Percentiles rank a stretch among this genome's conserved stretches.
These are phyloP conservation scores for Pleurotus ostreatus DNA, from an alignment of 768 basidiomycete genomes.

Conservation along the genomic window DNA sequence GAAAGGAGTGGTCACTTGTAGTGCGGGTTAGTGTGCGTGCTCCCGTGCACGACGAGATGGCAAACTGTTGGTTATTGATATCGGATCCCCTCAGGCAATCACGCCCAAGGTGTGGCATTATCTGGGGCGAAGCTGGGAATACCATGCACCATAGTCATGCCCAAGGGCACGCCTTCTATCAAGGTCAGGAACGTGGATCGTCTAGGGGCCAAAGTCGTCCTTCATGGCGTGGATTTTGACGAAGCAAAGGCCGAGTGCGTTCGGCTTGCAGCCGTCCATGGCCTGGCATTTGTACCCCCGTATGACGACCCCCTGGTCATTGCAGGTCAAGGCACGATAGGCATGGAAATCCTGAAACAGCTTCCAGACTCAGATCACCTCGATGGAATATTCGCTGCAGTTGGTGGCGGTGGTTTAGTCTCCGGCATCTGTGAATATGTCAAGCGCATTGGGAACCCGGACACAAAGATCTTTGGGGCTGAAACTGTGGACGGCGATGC, in stretches of 20 bases:
- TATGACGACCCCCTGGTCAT: constrained; percentile 97
- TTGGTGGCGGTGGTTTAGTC: constrained; percentile 92
- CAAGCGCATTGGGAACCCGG: constrained; percentile 85
- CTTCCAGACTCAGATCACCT: constrained; percentile 67
- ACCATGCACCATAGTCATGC: constrained; percentile 99
- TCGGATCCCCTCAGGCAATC: constrained; percentile 66
- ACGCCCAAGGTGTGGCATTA: constrained; percentile 96
- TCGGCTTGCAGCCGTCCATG: constrained; percentile 70
- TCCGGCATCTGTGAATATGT: constrained; percentile 91
- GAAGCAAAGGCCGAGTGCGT: constrained; percentile 94
- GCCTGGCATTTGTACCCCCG: constrained; percentile 89
- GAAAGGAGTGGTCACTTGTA: constrained; percentile 98
- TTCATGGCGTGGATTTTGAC: constrained; percentile 92
- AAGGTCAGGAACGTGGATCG: constrained; percentile 95
- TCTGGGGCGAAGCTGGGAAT: constrained; percentile 85
- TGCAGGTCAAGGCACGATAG: constrained; percentile 94
- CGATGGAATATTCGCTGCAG: constrained; percentile 83
- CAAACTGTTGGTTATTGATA: constrained; percentile 8
- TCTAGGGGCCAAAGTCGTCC: constrained; percentile 89
- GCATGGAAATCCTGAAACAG: constrained; percentile 94
- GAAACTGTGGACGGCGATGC: constrained; percentile 96
- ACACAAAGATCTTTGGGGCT: constrained; percentile 80
- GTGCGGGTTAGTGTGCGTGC: constrained; percentile 85
- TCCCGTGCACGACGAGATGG: constrained; percentile 12
- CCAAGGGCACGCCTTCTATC: constrained; percentile 89